These are phyloP conservation scores for Bisporella sp. DNA, from an alignment of 2,329 filamentous ascomycete species.

Conservation along the genomic window DNA sequence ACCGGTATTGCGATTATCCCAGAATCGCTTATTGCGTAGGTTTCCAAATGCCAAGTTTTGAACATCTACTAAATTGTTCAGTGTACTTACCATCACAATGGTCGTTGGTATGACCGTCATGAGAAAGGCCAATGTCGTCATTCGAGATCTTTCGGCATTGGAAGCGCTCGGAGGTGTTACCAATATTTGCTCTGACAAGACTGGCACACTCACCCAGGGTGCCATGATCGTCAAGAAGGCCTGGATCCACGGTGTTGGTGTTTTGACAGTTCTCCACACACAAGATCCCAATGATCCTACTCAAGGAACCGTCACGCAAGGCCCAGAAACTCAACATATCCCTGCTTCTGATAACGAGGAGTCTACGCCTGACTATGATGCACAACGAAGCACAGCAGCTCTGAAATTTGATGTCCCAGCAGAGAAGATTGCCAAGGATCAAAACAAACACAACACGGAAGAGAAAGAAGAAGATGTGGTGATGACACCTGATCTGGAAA, in stretches of 20 bases:
- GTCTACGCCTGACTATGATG: slow-evolving; percentile 48
- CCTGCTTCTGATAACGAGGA: slow-evolving; percentile 26
- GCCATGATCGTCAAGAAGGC: slow-evolving; percentile 55
- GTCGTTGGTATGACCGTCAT: slow-evolving; percentile 39
- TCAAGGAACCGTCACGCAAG: slow-evolving; percentile 37
- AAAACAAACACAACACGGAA: slow-evolving; percentile 22
- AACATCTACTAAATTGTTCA: slow-evolving; percentile 31
- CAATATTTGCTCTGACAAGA: slow-evolving; percentile 74
- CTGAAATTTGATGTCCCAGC: slow-evolving; percentile 58
- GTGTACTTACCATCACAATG: slow-evolving; percentile 48
- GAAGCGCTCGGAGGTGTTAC: slow-evolving; percentile 69
- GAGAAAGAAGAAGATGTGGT: slow-evolving; percentile 14
- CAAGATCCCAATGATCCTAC: slow-evolving; percentile 49
- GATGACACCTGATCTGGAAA: slow-evolving; percentile 38
- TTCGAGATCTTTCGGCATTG: slow-evolving; percentile 39
- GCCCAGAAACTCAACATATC: slow-evolving; percentile 5
- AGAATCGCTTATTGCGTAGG: slow-evolving; percentile 42
- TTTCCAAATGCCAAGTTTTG: background rate
- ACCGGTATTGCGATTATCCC: slow-evolving; percentile 51
- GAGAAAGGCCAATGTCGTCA: slow-evolving; percentile 39
- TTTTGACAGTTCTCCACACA: slow-evolving; percentile 43
- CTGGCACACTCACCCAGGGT: slow-evolving; percentile 55
- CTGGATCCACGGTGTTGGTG: slow-evolving; percentile 46
- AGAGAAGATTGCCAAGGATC: slow-evolving; percentile 27
- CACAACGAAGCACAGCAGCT: slow-evolving; percentile 51